Conservation (phyloP, 768 basidiomycete species). For the Flagelloscypha sp. region DNA sequence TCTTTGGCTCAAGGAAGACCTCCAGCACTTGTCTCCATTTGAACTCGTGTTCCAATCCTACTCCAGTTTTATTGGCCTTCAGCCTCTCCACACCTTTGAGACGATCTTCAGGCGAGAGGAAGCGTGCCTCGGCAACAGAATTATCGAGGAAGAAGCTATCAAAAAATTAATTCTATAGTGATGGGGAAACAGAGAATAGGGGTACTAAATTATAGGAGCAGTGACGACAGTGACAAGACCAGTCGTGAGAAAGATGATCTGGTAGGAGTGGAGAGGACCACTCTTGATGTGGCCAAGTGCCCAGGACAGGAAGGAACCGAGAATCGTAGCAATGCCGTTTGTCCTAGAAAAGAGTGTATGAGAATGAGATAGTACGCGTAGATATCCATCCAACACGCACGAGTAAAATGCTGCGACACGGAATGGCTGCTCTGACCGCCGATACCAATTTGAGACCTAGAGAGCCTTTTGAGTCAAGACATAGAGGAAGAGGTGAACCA, state of each 20-base stretch:
- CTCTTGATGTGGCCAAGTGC: constrained; percentile 1
- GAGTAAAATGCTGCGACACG: too few species aligned
- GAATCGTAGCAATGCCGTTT: constrained; percentile 1
- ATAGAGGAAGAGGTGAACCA: not conserved
- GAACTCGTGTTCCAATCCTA: not conserved
- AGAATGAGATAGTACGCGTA: too few species aligned
- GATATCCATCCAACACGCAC: too few species aligned
- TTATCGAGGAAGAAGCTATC: constrained; percentile 2
- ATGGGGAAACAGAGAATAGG: not conserved
- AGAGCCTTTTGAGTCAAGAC: too few species aligned
- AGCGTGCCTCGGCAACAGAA: not conserved
- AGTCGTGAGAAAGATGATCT: not conserved
- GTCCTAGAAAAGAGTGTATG: constrained; percentile 1
- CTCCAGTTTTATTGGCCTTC: constrained; percentile 1
- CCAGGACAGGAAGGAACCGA: constrained; percentile 1
- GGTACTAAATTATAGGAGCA: not conserved
- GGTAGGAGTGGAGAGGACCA: constrained; percentile 1
- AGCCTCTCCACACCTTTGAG: constrained; percentile 2
- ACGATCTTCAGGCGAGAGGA: constrained; percentile 1
- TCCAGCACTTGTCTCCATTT: constrained; percentile 1
- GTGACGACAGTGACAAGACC: not conserved
- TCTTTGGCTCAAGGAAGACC: not conserved
- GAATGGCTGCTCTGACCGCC: constrained; percentile 3
- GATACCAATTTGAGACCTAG: not conserved
- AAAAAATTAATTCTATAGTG: too few species aligned